Conservation (phyloP, 2,329 filamentous ascomycete species). For the Ophiocordyceps camponoti-rufipedis region DNA sequence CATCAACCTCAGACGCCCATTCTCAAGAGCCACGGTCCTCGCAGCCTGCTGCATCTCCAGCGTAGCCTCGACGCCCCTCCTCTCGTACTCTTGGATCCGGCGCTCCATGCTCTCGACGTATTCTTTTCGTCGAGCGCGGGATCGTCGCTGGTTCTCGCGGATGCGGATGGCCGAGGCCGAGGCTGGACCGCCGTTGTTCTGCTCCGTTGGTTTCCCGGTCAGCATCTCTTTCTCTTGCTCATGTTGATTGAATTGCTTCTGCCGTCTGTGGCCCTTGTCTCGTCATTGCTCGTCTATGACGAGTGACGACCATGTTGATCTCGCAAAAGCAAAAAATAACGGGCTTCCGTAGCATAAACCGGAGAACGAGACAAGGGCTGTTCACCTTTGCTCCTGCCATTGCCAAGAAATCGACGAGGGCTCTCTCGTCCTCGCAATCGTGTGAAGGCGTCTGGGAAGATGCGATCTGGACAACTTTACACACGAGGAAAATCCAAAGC, state of each 20-base stretch:
- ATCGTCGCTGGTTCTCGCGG: constrained; percentile 34
- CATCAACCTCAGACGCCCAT: constrained; percentile 23
- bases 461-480: background rate
- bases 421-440: background rate
- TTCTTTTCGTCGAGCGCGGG: constrained; percentile 30
- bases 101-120: constrained; percentile 28
- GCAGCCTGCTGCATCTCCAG: constrained; percentile 35
- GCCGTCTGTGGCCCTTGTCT: background rate
- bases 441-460: background rate
- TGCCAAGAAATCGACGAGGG: background rate
- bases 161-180: constrained; percentile 19
- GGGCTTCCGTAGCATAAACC: too few relatives aligned
- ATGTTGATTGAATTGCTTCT: background rate
- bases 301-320: too few relatives aligned
- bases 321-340: too few relatives aligned
- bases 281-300: too few relatives aligned
- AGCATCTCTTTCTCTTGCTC: too few relatives aligned
- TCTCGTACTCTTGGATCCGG: constrained; percentile 27
- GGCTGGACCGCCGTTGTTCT: constrained; percentile 5
- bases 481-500: background rate
- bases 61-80: constrained; percentile 27
- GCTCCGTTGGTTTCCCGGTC: background rate
- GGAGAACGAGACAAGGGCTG: background rate
- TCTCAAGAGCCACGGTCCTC: constrained; percentile 28
- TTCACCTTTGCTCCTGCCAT: constrained; percentile 8